Evolutionary conservation across 2,329 filamentous ascomycete genomes (phyloP).

Genomic region (Metarhizium brunneum): DNA sequence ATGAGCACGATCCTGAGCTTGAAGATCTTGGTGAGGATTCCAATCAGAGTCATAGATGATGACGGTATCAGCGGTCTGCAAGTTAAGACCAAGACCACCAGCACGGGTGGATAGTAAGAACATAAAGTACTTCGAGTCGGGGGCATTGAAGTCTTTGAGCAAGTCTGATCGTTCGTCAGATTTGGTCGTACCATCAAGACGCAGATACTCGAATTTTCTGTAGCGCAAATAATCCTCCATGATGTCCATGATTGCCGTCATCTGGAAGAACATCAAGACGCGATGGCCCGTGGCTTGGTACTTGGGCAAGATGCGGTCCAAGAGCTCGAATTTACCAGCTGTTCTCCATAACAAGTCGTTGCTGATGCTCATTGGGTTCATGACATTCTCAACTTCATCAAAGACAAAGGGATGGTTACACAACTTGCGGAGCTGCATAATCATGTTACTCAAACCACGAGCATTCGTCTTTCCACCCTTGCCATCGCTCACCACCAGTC

Average conservation of each 20-base stretch:
- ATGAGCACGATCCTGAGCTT: slow-evolving; percentile 98
- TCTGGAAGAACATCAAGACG: slow-evolving; percentile 99
- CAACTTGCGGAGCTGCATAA: slow-evolving; percentile 97
- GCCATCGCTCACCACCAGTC: slow-evolving; percentile 85
- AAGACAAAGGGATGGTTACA: slow-evolving; percentile 99
- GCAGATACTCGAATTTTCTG: slow-evolving; percentile 75
- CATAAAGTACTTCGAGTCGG: slow-evolving; percentile 88
- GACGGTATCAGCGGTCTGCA: slow-evolving; percentile 96
- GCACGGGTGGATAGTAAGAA: slow-evolving; percentile 98
- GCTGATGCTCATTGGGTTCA: slow-evolving; percentile 81
- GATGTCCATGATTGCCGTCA: slow-evolving; percentile 99
- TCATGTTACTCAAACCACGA: slow-evolving; percentile 97
- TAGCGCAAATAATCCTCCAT: slow-evolving; percentile 97
- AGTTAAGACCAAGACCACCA: slow-evolving; percentile 91
- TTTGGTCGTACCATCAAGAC: slow-evolving; percentile 93
- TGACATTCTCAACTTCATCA: slow-evolving; percentile 93
- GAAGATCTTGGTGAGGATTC: slow-evolving; percentile 98
- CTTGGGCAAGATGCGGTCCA: slow-evolving; percentile 88
- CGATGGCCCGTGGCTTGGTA: slow-evolving; percentile 87
- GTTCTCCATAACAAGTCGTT: slow-evolving; percentile 95
- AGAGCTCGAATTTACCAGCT: slow-evolving; percentile 90
- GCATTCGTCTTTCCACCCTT: slow-evolving; percentile 92
- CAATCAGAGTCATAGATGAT: slow-evolving; percentile 99
- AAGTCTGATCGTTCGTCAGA: slow-evolving; percentile 93
- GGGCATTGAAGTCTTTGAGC: slow-evolving; percentile 80